phyloP scores from a whole-genome alignment of 1,284 basidiomycete species.

The Trichosporon sp. region DNA sequence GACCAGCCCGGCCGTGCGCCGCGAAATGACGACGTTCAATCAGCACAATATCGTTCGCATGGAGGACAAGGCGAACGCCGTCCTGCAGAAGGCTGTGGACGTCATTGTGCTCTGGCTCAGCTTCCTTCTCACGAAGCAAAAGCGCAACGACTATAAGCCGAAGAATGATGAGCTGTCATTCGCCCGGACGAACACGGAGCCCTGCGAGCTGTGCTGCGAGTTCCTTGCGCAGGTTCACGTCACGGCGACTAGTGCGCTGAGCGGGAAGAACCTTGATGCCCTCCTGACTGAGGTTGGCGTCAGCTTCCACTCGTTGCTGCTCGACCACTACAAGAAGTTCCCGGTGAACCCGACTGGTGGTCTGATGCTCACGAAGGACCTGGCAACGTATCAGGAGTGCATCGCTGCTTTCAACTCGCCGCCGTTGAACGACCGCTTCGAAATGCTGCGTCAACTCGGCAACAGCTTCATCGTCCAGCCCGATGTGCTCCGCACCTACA shows the following conservation, averaged over 20 bases:
- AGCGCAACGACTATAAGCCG: constrained; percentile 94
- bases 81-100: constrained; percentile 80
- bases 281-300: constrained; percentile 92
- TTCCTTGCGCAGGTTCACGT: constrained; percentile 74
- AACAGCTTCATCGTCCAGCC: constrained; percentile 94
- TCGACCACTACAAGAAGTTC: constrained; percentile 94
- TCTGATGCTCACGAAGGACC: constrained; percentile 94
- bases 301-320: constrained; percentile 86
- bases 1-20: constrained; percentile 74
- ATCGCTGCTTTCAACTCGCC: constrained; percentile 74
- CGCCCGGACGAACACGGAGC: constrained; percentile 89
- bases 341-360: constrained; percentile 94
- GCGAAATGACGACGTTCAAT: constrained; percentile 92
- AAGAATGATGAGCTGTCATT: constrained; percentile 93
- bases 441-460: constrained; percentile 95
- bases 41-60: constrained; percentile 81
- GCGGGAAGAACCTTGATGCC: constrained; percentile 84
- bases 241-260: constrained; percentile 65
- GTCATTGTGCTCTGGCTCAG: constrained; percentile 67
- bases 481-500: constrained; percentile 85
- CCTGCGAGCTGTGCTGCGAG: constrained; percentile 83
- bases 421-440: constrained; percentile 87
- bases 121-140: constrained; percentile 73
- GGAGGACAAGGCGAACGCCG: constrained; percentile 75
- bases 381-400: constrained; percentile 93